Conservation (phyloP, 768 basidiomycete species). For the Mycena pura region DNA sequence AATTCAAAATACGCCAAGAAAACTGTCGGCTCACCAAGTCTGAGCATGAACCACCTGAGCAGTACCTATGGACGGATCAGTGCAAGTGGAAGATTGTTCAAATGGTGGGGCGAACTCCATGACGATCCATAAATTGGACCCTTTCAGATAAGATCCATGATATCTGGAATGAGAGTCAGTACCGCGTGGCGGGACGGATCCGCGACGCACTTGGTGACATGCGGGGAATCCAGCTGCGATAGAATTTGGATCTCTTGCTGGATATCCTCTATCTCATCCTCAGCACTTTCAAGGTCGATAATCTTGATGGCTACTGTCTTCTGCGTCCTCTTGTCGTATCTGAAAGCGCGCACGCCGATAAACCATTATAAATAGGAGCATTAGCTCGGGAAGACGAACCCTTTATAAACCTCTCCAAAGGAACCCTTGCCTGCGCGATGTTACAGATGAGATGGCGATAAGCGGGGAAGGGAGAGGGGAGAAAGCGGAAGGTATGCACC, state of each 20-base stretch:
- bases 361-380: slow-evolving; percentile 14
- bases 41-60: slow-evolving; percentile 97
- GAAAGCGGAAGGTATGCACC: slow-evolving; percentile 56
- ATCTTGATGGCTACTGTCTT: slow-evolving; percentile 99
- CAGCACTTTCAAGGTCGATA: slow-evolving; percentile 98
- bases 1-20: slow-evolving; percentile 16
- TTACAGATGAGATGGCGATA: slow-evolving; percentile 16
- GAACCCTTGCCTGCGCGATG: slow-evolving; percentile 85
- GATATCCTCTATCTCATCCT: slow-evolving; percentile 99
- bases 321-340: slow-evolving; percentile 94
- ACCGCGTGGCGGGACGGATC: slow-evolving; percentile 5
- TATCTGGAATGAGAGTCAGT: slow-evolving; percentile 58
- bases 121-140: slow-evolving; percentile 97
- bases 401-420: slow-evolving; percentile 99
- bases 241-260: slow-evolving; percentile 99
- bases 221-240: slow-evolving; percentile 92
- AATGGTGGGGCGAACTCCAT: slow-evolving; percentile 76
- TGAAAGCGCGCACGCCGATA: slow-evolving; percentile 38
- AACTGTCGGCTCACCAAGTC: slow-evolving; percentile 72
- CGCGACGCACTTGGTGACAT: slow-evolving; percentile 87
- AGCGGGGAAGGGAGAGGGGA: slow-evolving; percentile 14
- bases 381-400: slow-evolving; percentile 54
- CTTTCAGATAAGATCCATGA: slow-evolving; percentile 95
- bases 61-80: slow-evolving; percentile 66
- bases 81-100: neutral